Evolutionary conservation across 1,284 basidiomycete species (phyloP).

Genomic region (Tranzscheliella williamsii): DNA sequence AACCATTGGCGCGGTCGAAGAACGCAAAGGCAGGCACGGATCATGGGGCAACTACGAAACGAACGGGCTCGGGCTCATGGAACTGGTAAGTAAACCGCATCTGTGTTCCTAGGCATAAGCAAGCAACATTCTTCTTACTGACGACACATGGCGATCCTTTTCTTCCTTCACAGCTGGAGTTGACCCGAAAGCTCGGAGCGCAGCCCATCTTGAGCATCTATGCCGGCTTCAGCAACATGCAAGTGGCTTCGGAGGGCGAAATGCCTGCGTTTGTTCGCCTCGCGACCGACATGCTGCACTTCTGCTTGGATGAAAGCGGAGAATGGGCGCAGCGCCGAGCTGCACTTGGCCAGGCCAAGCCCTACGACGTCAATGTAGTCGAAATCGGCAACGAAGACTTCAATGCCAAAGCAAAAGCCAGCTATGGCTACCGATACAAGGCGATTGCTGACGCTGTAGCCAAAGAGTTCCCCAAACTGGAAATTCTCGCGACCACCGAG

Average conservation of each 20-base stretch:
- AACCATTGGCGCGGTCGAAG: conserved; percentile 65
- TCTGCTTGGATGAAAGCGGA: background rate
- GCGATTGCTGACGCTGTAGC: conserved; percentile 67
- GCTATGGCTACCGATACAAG: conserved; percentile 68
- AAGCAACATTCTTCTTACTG: too few species aligned
- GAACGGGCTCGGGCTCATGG: conserved; percentile 66
- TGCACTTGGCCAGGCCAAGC: conserved; percentile 52
- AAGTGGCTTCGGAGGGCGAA: conserved; percentile 62
- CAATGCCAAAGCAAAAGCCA: conserved; percentile 32
- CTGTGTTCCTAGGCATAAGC: too few species aligned
- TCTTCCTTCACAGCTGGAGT: conserved; percentile 65
- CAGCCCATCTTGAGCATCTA: conserved; percentile 71
- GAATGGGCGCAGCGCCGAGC: background rate
- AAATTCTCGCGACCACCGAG: background rate
- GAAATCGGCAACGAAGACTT: conserved; percentile 66
- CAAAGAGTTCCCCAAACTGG: conserved; percentile 68
- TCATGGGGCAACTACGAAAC: conserved; percentile 66
- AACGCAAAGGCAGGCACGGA: conserved; percentile 63
- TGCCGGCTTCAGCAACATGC: conserved; percentile 64
- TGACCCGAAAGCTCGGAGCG: conserved; percentile 67
- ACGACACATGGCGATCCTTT: too few species aligned
- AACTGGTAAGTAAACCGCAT: conserved; percentile 60
- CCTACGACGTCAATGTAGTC: conserved; percentile 68
- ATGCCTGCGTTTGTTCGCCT: conserved; percentile 69
- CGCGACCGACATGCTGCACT: conserved; percentile 1